These are phyloP conservation scores for Trichocomaceae sp. DNA, from an alignment of 2,329 filamentous ascomycete species.

Conservation along the genomic window DNA sequence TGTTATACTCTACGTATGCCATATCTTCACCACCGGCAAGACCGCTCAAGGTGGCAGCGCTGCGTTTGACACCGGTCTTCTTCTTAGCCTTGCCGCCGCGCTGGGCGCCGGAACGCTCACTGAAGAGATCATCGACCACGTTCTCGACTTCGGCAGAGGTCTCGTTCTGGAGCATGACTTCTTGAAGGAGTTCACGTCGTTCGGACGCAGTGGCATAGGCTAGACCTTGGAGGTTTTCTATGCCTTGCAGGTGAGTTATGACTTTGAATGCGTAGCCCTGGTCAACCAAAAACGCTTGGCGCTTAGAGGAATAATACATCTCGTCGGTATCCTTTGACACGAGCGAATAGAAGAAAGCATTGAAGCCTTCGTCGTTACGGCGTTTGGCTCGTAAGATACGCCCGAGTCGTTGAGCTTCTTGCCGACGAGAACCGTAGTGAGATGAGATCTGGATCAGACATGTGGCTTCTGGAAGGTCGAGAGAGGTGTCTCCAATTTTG, in stretches of 20 bases:
- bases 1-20: constrained; percentile 87
- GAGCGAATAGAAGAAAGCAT: constrained; percentile 96
- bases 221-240: constrained; percentile 74
- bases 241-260: constrained; percentile 88
- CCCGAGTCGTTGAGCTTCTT: constrained; percentile 89
- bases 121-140: constrained; percentile 62
- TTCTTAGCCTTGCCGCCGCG: constrained; percentile 41
- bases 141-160: constrained; percentile 64
- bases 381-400: constrained; percentile 92
- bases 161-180: constrained; percentile 84
- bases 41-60: constrained; percentile 77
- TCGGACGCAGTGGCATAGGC: constrained; percentile 74
- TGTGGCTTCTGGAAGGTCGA: constrained; percentile 92
- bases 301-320: constrained; percentile 95
- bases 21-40: constrained; percentile 90
- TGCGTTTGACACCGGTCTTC: constrained; percentile 59
- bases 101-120: constrained; percentile 45
- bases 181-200: constrained; percentile 76
- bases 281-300: constrained; percentile 94
- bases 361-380: constrained; percentile 95
- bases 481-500: constrained; percentile 97
- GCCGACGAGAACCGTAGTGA: constrained; percentile 92
- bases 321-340: constrained; percentile 97
- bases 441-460: constrained; percentile 96
- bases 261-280: constrained; percentile 99